Evolutionary conservation across 1,139 yeast species (phyloP), one percentile per base, ranked within the genome.

Genomic region (Protomyces lactucae-debilis): DNA sequence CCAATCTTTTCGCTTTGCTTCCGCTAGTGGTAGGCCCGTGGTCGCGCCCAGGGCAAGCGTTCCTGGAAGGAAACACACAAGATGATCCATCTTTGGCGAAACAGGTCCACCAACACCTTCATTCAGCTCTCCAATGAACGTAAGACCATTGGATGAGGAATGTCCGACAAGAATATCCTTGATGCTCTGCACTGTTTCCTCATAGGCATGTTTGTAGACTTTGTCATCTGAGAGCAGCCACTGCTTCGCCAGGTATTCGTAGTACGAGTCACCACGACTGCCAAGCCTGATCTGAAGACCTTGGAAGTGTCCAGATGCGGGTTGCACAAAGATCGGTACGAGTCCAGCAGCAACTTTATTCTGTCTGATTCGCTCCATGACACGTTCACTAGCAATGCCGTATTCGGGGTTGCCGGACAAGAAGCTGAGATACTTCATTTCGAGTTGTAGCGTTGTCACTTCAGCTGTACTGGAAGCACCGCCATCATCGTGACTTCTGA

Each of bases 61-160:
- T 0, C 97, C 97, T 65, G 97, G 97, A 72, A 89, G 85, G 76
- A 90, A 91, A 75, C 98, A 92, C 25, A 90, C 97, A 69, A 90
- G 79, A 75, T 92, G 97, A 73, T 92, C 98, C 97, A 92, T 90
- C 74, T 90, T 91, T 21, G 85, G 78, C n/a, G 87, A 83, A 6
- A 86, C 75, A 1, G 78, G 76, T 16, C 75, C 73, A 0, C 86
- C 85, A 21, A 89, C 72, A 8, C 97, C 97, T 40, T 75, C 71
- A 32, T 87, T 89, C 61, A 84, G 80, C 74, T 92, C 98, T 12
- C 96, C 97, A 67, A 92, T 80, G 72, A 80, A 92, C 0, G 87
- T 81, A 52, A 87, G 78, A 1, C 82, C 82, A 69, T 77, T 82
- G 5, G 96, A 96, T 51, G 75, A 73, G 0, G 96, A 85, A 65